A percentile compares a stretch with the other conserved stretches of the same genome.
Conservation (phyloP, 1,139 yeast genomes). For the Diutina scorzettiae region DNA sequence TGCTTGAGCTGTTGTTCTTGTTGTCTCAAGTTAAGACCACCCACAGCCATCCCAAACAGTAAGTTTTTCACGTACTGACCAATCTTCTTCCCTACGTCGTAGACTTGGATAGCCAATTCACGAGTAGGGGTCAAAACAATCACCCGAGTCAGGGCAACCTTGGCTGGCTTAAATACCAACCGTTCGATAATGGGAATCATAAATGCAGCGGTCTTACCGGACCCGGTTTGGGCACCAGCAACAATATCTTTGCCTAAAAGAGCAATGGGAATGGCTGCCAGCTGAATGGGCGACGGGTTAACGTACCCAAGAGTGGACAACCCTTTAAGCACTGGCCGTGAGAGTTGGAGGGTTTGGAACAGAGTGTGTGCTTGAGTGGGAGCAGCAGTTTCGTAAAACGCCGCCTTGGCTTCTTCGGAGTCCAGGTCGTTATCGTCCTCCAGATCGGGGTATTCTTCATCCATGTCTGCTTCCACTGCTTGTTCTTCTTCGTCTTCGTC, state of each 20-base stretch:
- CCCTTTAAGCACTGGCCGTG: conserved; percentile 85
- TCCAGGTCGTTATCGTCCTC: conserved; percentile 9
- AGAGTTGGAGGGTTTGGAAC: conserved; percentile 68
- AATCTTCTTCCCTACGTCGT: conserved; percentile 82
- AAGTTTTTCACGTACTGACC: conserved; percentile 67
- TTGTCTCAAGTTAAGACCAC: conserved; percentile 89
- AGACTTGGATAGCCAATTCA: conserved; percentile 93
- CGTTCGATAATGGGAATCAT: conserved; percentile 94
- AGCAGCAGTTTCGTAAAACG: conserved; percentile 51
- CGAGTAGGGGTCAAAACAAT: conserved; percentile 90
- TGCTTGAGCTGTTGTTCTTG: conserved; percentile 89
- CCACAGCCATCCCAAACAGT: conserved; percentile 87
- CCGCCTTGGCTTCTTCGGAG: conserved; percentile 60
- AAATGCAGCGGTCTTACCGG: conserved; percentile 98
- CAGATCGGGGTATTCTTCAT: conserved; percentile 12
- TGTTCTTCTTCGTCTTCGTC: conserved; percentile 24
- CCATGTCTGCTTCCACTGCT: conserved; percentile 16
- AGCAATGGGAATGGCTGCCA: conserved; percentile 89
- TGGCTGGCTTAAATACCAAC: conserved; percentile 76
- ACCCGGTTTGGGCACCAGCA: conserved; percentile 99
- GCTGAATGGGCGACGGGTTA: conserved; percentile 87
- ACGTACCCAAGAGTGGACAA: conserved; percentile 69
- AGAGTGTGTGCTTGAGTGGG: conserved; percentile 41
- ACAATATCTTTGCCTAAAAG: conserved; percentile 86
- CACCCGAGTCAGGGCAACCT: conserved; percentile 79